Evolutionary conservation across 371 early-diverging fungal species (phyloP), one percentile per base, ranked within the genome.

Genomic region (Coemansia sp.): DNA sequence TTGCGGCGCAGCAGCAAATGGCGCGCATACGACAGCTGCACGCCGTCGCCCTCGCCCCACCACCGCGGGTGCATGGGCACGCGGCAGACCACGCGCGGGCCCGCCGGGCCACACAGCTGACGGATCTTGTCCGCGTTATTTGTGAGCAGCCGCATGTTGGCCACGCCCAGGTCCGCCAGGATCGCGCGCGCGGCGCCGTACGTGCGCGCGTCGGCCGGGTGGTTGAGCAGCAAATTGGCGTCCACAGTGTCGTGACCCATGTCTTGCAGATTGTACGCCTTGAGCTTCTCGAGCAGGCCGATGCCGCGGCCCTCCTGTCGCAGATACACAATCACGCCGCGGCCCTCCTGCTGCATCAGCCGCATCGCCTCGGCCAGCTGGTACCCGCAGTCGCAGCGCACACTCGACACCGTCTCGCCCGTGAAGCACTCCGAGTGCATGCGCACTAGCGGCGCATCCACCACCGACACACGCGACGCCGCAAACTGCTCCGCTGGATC

Each of bases 391-490:
- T 98, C 98, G 79, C 98, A 98, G 13, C 98, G 86, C 53, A 86
- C 86, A 4, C 93, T 93, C 47, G 89, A 88, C 2, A 96, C 88
- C 0, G 93, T 94, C 77, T 98, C 98, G 40, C 98, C 96, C 0
- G 98, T 98, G 66, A 93, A 96, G 68, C 98, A 98, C 66, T 93
- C 94, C 1, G 96, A 95, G 65, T 98, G 98, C 45, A 98, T 94
- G 26, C 96, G 87, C 4, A 89, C 92, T 53, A 96, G 75, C 5
- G 96, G 92, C 16, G 69, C 74, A 40, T 74, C 62, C 3, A 74
- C 65, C 7, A 74, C 55, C 10, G 74, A 58, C 35, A 74, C 51
- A 4, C 68, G 68, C 8, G 62, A 32, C 6, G 74, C 63, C 8
- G 54, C 61, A 63, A 74, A 74, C 20, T 32, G 9, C 38, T 74